These are phyloP conservation scores for Alternaria sp. DNA, from an alignment of 2,329 filamentous ascomycete species.

Conservation along the genomic window DNA sequence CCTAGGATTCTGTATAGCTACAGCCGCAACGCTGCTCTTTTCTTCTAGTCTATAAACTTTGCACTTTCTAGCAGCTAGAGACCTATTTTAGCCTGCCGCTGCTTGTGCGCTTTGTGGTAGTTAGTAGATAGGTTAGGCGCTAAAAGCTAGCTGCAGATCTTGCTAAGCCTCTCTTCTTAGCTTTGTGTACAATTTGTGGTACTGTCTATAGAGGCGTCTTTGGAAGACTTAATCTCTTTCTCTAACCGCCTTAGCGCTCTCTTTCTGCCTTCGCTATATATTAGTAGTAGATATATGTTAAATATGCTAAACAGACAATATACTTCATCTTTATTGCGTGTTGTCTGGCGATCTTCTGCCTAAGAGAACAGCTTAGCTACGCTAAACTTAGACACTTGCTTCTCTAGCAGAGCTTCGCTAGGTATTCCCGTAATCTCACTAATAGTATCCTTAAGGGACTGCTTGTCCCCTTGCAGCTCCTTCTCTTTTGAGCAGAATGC, in stretches of 20 bases:
- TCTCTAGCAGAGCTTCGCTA: too few relatives aligned
- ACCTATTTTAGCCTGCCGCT: slow-evolving; percentile 46
- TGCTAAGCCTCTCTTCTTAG: slow-evolving; percentile 15
- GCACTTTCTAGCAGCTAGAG: slow-evolving; percentile 47
- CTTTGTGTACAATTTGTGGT: background rate
- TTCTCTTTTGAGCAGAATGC: too few relatives aligned
- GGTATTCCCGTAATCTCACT: too few relatives aligned
- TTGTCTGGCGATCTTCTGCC: slow-evolving; percentile 34
- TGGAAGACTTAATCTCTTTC: background rate
- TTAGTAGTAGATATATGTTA: slow-evolving; percentile 15
- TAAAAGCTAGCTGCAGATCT: slow-evolving; percentile 42
- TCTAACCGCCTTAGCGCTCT: slow-evolving; percentile 22
- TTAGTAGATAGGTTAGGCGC: slow-evolving; percentile 51
- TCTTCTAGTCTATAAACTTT: slow-evolving; percentile 48
- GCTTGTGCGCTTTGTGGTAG: too few relatives aligned
- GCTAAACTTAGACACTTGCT: slow-evolving; percentile 13
- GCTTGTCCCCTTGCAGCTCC: too few relatives aligned
- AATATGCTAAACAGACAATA: slow-evolving; percentile 30
- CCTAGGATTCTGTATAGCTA: too few relatives aligned
- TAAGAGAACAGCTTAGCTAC: slow-evolving; percentile 31
- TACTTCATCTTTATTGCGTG: slow-evolving; percentile 24
- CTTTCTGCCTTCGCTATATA: too few relatives aligned
- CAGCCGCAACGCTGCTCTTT: too few relatives aligned
- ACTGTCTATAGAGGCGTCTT: too few relatives aligned
- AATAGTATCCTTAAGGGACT: too few relatives aligned